phyloP scores from a whole-genome alignment of 1,284 basidiomycete genomes.

The Melampsora larici-populina region DNA sequence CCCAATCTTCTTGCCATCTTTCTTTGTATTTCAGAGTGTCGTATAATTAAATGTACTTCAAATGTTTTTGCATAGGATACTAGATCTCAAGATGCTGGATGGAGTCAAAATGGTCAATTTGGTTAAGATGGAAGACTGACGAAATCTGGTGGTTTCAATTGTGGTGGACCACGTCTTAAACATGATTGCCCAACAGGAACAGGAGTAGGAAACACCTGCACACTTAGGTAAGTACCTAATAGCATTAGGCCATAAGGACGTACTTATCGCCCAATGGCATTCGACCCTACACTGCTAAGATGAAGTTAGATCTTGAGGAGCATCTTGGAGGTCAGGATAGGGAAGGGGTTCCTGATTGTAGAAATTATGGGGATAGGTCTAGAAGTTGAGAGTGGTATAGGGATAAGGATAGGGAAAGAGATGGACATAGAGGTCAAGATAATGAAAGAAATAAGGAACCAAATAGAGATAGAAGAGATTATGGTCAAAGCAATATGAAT shows the following conservation, averaged over 20 bases:
- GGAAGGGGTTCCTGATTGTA: background rate
- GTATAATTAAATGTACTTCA: background rate
- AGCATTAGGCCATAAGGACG: no score
- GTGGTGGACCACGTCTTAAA: conserved; percentile 25
- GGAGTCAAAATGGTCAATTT: conserved; percentile 14
- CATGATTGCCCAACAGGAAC: background rate
- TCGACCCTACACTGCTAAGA: no score
- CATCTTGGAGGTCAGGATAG: background rate
- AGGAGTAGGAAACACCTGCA: background rate
- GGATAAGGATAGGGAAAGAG: no score
- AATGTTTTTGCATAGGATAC: conserved; percentile 14
- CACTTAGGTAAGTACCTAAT: no score
- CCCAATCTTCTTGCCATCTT: background rate
- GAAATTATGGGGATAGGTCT: background rate
- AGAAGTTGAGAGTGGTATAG: background rate
- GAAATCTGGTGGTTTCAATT: conserved; percentile 19
- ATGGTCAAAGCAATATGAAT: background rate
- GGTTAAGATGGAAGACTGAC: background rate
- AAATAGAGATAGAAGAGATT: conserved; percentile 1
- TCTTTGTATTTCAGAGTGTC: no score
- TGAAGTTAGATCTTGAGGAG: no score
- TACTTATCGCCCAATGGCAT: no score
- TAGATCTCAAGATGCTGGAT: conserved; percentile 17
- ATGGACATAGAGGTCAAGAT: background rate
- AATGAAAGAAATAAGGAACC: background rate